A percentile compares a stretch with the other conserved stretches of the same genome.
Conservation (phyloP, 2,329 filamentous ascomycete species). For the Teratosphaeria viscida region DNA sequence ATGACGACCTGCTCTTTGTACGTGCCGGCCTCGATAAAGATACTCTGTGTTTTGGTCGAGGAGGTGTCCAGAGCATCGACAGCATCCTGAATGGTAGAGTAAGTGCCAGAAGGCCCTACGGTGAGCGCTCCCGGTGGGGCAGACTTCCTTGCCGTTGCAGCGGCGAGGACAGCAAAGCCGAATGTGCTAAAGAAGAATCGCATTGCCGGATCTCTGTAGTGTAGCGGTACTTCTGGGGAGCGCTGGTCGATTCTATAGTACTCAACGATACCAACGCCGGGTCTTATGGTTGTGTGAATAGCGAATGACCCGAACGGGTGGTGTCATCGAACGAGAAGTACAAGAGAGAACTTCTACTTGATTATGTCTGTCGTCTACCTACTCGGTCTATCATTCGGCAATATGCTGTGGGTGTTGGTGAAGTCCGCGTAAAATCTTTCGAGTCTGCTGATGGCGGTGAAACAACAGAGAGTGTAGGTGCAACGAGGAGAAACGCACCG, state of each 20-base stretch:
- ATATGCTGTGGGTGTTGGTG: background rate
- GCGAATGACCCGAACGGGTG: background rate
- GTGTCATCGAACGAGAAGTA: background rate
- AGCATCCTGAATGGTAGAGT: constrained; percentile 45
- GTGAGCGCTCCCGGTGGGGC: constrained; percentile 43
- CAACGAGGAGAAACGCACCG: background rate
- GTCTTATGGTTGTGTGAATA: background rate
- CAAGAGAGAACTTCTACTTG: background rate
- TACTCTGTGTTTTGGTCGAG: constrained; percentile 42
- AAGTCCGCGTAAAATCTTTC: background rate
- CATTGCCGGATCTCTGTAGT: background rate
- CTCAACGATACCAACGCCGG: background rate
- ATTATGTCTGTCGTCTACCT: background rate
- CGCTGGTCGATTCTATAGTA: background rate
- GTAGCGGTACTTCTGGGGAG: background rate
- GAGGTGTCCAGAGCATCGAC: constrained; percentile 48
- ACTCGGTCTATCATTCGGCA: background rate
- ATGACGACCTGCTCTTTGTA: constrained; percentile 53
- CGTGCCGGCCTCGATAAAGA: constrained; percentile 53
- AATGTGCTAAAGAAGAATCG: background rate
- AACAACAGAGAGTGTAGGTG: background rate
- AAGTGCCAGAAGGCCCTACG: constrained; percentile 33
- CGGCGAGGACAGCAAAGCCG: background rate
- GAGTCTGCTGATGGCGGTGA: background rate
- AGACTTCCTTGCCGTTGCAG: constrained; percentile 29